phyloP scores from a whole-genome alignment of 306 rosid species.

The Quercus alba region DNA sequence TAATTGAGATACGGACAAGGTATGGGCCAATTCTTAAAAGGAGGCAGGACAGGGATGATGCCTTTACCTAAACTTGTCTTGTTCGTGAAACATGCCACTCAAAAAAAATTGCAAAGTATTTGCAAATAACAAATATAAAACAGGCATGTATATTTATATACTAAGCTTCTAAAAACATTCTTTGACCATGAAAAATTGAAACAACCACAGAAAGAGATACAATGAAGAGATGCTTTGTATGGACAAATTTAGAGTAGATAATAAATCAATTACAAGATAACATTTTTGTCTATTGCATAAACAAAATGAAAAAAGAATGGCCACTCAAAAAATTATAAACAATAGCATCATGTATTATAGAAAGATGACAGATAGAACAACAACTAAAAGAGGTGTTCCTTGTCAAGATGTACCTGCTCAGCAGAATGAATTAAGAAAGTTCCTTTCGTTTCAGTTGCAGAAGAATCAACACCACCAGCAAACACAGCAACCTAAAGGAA shows the following conservation, averaged over 20 bases:
- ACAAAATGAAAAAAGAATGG: too few relatives aligned
- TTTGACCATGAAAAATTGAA: background rate
- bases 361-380: too few relatives aligned
- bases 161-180: background rate
- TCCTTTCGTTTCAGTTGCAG: too few relatives aligned
- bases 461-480: too few relatives aligned
- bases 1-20: background rate
- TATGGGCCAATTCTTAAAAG: background rate
- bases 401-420: too few relatives aligned
- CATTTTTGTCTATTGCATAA: background rate
- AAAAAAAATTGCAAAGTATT: background rate
- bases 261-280: background rate
- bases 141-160: background rate
- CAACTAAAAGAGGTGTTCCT: too few relatives aligned
- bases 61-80: background rate
- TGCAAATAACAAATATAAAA: background rate
- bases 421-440: too few relatives aligned
- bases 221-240: background rate
- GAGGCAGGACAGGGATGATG: background rate
- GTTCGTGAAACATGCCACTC: background rate
- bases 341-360: too few relatives aligned
- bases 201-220: background rate
- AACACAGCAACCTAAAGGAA: too few relatives aligned
- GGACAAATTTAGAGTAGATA: background rate
- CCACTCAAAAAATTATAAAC: too few relatives aligned